Evolutionary conservation across 768 basidiomycete genomes (phyloP), one percentile per base, ranked within the genome.

Genomic region (Pleurotus eryngii): DNA sequence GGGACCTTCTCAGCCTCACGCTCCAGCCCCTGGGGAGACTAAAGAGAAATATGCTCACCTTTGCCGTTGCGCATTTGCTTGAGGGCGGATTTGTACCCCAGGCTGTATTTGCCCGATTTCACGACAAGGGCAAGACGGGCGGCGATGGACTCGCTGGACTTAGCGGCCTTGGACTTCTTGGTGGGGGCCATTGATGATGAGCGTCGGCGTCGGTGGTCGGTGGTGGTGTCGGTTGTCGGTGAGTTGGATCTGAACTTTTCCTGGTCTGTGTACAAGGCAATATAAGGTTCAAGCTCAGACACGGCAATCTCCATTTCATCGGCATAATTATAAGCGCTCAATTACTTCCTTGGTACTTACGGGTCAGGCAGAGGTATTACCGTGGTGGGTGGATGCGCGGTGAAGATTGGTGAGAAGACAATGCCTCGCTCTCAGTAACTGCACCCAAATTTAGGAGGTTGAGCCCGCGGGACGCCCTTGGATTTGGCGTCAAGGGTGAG

Each of bases 1-100:
- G 89, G 91, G 90, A 93, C 92, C 92, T 96, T 95, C 94, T 95
- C 93, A 95, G 93, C 94, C 82, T 88, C 80, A 83, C 79, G 92
- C 92, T 94, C 92, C 92, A 93, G 92, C 86, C 92, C 92, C 90
- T 84, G 81, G 82, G 82, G 77, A 81, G 73, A 74, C 74, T 65
- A 61, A 55, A 60, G 57, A 57, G 68, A 68, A 69, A 55, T 42
- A 35, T 55, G 68, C 94, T 82, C 74, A 98, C 96, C 93, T 83
- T 97, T 96, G 72, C 97, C 95, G 62, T 76, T 89, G 71, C 96
- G 90, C 92, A 99, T 97, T 77, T 93, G 89, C 85, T 98, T 98
- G 69, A 99, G 81, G 53, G 95, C 93, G 61, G 93, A 92, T 79
- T 98, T 98, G 88, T 98, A 98, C 60, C 97, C 97, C 60, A 98